Evolutionary conservation across 192 early-diverging fungal species (phyloP), one percentile per base, ranked within the genome.

Genomic region (Diversispora epigaea): DNA sequence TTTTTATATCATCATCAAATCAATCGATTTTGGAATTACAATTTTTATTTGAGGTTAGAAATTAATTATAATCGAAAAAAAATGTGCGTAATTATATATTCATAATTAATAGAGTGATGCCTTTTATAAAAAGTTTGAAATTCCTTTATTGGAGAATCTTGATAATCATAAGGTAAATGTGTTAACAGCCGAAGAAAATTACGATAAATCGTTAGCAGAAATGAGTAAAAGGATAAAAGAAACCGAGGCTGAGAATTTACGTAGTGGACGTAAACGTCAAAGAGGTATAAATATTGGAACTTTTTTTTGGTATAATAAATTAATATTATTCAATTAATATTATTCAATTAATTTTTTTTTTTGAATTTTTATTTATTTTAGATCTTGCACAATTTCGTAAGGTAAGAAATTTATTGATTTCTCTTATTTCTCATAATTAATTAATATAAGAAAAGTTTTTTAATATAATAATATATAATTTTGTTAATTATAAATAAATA

Each of bases 191-290:
- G 79, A 84, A 61, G 73, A 79, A 19, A 82, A 81, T 57, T 86
- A 84, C 54, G 82, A 86, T 40, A 77, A 75, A 11, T 78, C 80
- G 14, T 72, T 82, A 71, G 62, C 71, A 22, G 78, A 80, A 3
- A 82, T 83, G 78, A 86, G 81, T 70, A 69, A 82, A 68, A 80
- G 82, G 66, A 84, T 86, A 64, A 79, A 79, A 47, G 80, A 81
- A 46, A 86, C 85, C 5, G 85, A 86, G 65, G 80, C 83, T 0
- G 73, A 65, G 2, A 84, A 80, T 61, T 58, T 86, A 12, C 79
- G 78, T 62, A 81, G 78, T 60, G 84, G 78, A 46, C 76, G 78
- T 41, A 83, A 78, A 43, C 71, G 81, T 71, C 79, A 81, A 77
- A 77, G 84, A 78, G 75, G 80, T 56, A 80, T 72, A 64, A 76